phyloP scores from a whole-genome alignment of 1,284 basidiomycete species.

The Termitomyces sp. region DNA sequence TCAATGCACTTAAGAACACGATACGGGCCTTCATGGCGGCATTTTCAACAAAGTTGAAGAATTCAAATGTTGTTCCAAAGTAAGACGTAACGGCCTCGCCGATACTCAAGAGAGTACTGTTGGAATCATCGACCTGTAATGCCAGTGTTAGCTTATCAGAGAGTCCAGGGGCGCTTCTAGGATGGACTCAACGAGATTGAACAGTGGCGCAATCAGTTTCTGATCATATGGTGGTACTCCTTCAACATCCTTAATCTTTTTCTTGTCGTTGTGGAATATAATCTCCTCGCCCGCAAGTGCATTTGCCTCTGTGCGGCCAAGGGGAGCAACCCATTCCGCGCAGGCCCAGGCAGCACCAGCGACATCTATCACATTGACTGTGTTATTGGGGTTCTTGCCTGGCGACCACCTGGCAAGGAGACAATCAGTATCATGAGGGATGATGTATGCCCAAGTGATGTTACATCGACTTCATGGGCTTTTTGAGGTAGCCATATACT shows the following conservation, averaged over 20 bases:
- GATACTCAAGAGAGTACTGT: constrained; percentile 73
- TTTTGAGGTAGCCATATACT: constrained; percentile 78
- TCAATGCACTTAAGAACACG: background rate
- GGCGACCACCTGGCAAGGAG: constrained; percentile 56
- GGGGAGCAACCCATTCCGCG: constrained; percentile 64
- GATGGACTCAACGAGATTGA: constrained; percentile 62
- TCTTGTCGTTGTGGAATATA: constrained; percentile 68
- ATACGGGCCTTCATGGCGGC: constrained; percentile 62
- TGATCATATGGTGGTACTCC: constrained; percentile 54
- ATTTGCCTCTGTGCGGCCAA: constrained; percentile 62
- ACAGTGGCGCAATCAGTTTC: constrained; percentile 68
- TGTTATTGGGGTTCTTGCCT: constrained; percentile 76
- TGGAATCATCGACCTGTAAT: constrained; percentile 70
- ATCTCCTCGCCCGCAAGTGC: constrained; percentile 63
- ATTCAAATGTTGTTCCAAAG: constrained; percentile 84
- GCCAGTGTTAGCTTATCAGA: background rate
- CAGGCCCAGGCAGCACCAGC: constrained; percentile 72
- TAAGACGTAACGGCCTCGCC: constrained; percentile 68
- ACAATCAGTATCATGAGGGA: constrained; percentile 6
- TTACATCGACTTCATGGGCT: constrained; percentile 84
- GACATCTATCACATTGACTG: constrained; percentile 76
- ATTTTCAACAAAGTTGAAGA: constrained; percentile 71
- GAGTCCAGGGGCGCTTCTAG: background rate
- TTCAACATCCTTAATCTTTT: constrained; percentile 54
- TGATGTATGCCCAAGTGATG: constrained; percentile 22